phyloP scores from a whole-genome alignment of 2,329 filamentous ascomycete species.

The Claviceps pazoutovae region DNA sequence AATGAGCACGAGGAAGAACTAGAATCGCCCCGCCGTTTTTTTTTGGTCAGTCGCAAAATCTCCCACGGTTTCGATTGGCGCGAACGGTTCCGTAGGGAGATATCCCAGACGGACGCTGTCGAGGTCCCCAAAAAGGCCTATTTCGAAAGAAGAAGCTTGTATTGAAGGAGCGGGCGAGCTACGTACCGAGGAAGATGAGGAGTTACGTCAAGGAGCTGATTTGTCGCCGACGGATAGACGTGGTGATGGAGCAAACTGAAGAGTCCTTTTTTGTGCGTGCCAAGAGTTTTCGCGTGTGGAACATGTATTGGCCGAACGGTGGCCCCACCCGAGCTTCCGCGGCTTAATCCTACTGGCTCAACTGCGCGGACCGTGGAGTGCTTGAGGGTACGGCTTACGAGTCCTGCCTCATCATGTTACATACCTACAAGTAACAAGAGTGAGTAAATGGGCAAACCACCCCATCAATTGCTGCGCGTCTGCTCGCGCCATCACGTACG shows the following conservation, averaged over 20 bases:
- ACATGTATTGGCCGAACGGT: constrained; percentile 21
- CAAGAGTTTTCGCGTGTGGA: constrained; percentile 30
- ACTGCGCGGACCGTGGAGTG: not conserved
- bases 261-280: constrained; percentile 31
- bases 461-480: too few relatives aligned
- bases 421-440: too few relatives aligned
- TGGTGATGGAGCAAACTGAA: constrained; percentile 22
- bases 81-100: not conserved
- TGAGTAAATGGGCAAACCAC: too few relatives aligned
- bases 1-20: constrained; percentile 8
- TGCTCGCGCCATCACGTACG: too few relatives aligned
- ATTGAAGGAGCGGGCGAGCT: constrained; percentile 4
- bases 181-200: constrained; percentile 21
- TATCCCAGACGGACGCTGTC: too few relatives aligned
- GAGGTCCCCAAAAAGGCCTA: too few relatives aligned
- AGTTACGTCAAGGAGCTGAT: constrained; percentile 19
- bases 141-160: not conserved
- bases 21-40: not conserved
- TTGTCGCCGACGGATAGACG: constrained; percentile 21
- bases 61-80: not conserved
- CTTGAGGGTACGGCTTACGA: too few relatives aligned
- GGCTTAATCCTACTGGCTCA: not conserved
- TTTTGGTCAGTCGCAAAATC: constrained; percentile 7
- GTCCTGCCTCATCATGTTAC: too few relatives aligned
- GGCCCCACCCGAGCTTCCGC: constrained; percentile 5